Evolutionary conservation across 2,329 filamentous ascomycete species (phyloP), one percentile per base, ranked within the genome.

Genomic region (Penicillium crustosum): DNA sequence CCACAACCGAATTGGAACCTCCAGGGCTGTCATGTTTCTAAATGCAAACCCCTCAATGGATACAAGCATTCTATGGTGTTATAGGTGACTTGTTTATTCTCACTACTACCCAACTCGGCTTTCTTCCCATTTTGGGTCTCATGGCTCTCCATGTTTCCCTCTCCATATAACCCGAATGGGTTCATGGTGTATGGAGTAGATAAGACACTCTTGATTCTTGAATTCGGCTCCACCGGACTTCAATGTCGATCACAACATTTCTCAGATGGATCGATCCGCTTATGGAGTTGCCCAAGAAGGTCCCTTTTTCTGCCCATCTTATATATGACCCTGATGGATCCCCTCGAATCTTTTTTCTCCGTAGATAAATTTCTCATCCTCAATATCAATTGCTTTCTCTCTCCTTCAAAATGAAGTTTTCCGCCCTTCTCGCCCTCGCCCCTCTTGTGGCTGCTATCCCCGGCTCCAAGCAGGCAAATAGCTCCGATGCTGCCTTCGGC

Each of bases 401-500:
- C 29, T 56, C 49, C 21, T 43, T 60, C 62, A 66, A 25, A 36
- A 71, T 71, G 68, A 70, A 70, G 61, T 55, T 68, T 52, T 64
- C 66, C 19, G 58, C 64, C 4, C 53, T 68, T 31, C 60, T 67
- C 17, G 61, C 66, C 42, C 61, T 73, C 53, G 49, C 61, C 23
- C 64, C 70, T 47, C 59, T 69, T 31, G 64, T 64, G 43, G 58
- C 65, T 35, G 66, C 69, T 51, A 31, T 70, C 45, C 59, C 67
- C 19, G 36, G 63, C 58, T 36, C 58, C 38, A 43, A 52, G 53
- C 23, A 55, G 49, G 31, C 45, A 31, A 59, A 62, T 25, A 42
- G 47, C 45, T 55, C 53, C 44, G 57, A 59, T 19, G 55, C 47
- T 44, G 33, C 75, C 63, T 81, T 81, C 65, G 68, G 65, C 47